Evolutionary conservation across 2,329 filamentous ascomycete genomes (phyloP), one percentile per base, ranked within the genome.

Genomic region (Penicillium sp.): DNA sequence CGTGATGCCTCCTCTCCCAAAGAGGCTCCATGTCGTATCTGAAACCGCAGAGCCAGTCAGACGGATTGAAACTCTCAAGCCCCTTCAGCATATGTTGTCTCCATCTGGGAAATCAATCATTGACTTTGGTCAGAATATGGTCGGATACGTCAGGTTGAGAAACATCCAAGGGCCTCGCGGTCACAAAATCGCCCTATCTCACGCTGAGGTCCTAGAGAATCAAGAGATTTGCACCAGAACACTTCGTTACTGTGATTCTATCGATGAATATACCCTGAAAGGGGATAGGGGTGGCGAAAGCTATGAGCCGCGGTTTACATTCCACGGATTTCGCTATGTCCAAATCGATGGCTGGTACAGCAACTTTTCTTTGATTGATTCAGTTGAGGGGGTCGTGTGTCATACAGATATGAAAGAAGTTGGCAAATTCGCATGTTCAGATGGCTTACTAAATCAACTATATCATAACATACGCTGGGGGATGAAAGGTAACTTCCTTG

Each of bases 51-150:
- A 16, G 31, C 31, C 31, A 5, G 31, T 16, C 2, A 34, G 31
- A 16, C 31, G 31, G 9, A 34, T 34, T 14, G 31, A 34, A 3
- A 34, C 11, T 8, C n/a, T 34, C 14, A 34, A 34, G 14, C 31
- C 31, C 3, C 2, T 34, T 14, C 31, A 34, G 7, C 4, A 34
- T n/a, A 3, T 34, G 3, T 7, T 34, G 5, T 34, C 31, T 34
- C 67, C 71, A 0, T 75, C 76, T 0, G 79, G 80, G 3, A 81
- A 81, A 59, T 77, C 71, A 0, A 68, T 84, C 1, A 55, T 85
- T 23, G 82, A 86, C 52, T 85, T 85, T 64, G 82, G 82, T 1
- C 82, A 86, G 62, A 85, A 85, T 59, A 67, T 85, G 0, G 82
- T 84, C 0, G 83, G 83, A 3, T 75, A 74, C 61, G 51, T 83